Conservation (phyloP, 2,329 filamentous ascomycete species). For the Sporothrix mexicana region DNA sequence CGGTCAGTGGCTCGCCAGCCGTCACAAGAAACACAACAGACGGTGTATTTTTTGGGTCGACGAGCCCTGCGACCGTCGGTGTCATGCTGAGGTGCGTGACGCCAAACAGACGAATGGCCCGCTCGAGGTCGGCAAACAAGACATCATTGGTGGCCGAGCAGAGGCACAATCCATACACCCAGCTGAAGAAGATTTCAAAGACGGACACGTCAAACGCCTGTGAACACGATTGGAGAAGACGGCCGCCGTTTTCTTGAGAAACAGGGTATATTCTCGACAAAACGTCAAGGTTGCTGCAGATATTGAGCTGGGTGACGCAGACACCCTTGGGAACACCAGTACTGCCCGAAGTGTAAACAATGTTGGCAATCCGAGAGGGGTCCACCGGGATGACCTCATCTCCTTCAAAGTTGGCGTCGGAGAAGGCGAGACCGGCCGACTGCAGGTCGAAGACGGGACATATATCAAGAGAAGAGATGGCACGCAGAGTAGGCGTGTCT, state of each 20-base stretch:
- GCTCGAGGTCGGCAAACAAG: conserved; percentile 74
- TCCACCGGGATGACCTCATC: conserved; percentile 43
- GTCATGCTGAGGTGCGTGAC: conserved; percentile 86
- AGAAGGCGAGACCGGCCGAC: conserved; percentile 36
- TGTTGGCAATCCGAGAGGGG: conserved; percentile 68
- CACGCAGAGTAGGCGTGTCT: background rate
- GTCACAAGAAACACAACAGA: conserved; percentile 77
- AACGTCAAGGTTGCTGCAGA: conserved; percentile 75
- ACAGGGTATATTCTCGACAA: conserved; percentile 71
- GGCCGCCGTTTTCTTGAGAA: conserved; percentile 48
- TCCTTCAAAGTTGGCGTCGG: conserved; percentile 42
- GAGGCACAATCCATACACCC: conserved; percentile 77
- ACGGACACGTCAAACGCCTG: conserved; percentile 88
- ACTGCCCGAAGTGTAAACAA: conserved; percentile 83
- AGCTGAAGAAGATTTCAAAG: conserved; percentile 88
- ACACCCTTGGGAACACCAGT: conserved; percentile 83
- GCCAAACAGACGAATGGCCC: conserved; percentile 64
- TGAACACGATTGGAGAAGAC: conserved; percentile 82
- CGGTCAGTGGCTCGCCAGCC: conserved; percentile 79
- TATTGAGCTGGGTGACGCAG: conserved; percentile 74
- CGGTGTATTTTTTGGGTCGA: conserved; percentile 72
- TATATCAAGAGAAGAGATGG: background rate
- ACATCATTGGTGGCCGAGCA: conserved; percentile 77
- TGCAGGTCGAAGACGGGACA: conserved; percentile 46
- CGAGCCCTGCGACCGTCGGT: conserved; percentile 79